Conservation (phyloP, 2,329 filamentous ascomycete genomes). For the Fusarium nematophilum region DNA sequence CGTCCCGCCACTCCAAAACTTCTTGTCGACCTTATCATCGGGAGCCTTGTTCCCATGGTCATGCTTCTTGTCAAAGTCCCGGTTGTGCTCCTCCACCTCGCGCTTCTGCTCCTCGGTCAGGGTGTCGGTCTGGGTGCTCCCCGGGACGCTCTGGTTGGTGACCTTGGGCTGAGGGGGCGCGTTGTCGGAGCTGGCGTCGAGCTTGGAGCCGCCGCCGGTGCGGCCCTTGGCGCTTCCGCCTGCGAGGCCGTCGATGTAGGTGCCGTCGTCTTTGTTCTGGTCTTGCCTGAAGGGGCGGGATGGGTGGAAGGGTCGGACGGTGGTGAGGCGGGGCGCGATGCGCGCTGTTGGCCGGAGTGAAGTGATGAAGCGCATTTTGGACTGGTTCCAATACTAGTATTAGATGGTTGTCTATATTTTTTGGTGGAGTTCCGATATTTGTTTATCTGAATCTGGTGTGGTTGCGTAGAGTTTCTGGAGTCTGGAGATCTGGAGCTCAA, state of each 20-base stretch:
- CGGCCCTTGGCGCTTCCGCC: conserved; percentile 47
- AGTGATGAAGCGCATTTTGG: conserved; percentile 28
- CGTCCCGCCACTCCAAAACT: conserved; percentile 58
- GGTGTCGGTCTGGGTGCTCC: conserved; percentile 42
- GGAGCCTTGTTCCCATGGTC: conserved; percentile 56
- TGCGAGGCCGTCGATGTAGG: conserved; percentile 44
- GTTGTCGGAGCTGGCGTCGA: conserved; percentile 47
- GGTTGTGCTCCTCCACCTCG: conserved; percentile 69
- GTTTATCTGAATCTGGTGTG: too few relatives aligned
- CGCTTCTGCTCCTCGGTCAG: conserved; percentile 63
- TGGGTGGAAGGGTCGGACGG: conserved; percentile 15
- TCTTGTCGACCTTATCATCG: conserved; percentile 65
- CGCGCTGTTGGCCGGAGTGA: conserved; percentile 13
- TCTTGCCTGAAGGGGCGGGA: conserved; percentile 16
- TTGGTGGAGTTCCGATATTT: background rate
- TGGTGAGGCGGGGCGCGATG: conserved; percentile 19
- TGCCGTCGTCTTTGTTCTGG: conserved; percentile 15
- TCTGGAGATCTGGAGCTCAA: background rate
- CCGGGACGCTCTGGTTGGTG: conserved; percentile 58
- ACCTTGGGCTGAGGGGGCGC: conserved; percentile 63
- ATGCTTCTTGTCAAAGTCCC: conserved; percentile 66
- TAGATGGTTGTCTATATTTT: too few relatives aligned
- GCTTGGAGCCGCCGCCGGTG: conserved; percentile 54
- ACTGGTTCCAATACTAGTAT: too few relatives aligned
- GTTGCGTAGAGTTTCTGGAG: conserved; percentile 2